These are phyloP conservation scores for Phaeophleospora eucalypticola DNA, from an alignment of 2,329 filamentous ascomycete species.

Conservation along the genomic window DNA sequence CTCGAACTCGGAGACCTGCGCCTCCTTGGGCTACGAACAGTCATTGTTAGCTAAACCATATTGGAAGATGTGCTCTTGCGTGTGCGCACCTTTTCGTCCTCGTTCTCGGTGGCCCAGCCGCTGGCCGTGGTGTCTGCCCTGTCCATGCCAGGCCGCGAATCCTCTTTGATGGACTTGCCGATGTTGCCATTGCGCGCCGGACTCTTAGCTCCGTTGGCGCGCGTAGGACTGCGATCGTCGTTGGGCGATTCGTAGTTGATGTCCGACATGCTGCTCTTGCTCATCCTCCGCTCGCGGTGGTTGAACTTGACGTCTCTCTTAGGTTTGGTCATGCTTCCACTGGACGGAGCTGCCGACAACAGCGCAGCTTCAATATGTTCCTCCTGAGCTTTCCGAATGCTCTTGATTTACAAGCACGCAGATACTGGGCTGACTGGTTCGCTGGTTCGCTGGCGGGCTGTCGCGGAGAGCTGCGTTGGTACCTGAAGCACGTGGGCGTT, in stretches of 20 bases:
- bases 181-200: slow-evolving; percentile 44
- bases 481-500: slow-evolving; percentile 1
- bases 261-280: slow-evolving; percentile 59
- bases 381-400: no score
- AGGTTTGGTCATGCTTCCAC: slow-evolving; percentile 46
- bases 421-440: no score
- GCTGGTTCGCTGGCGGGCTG: slow-evolving; percentile 2
- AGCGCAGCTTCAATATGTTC: neutral
- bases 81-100: slow-evolving; percentile 27
- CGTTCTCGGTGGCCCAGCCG: slow-evolving; percentile 35
- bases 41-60: neutral
- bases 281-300: slow-evolving; percentile 53
- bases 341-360: neutral
- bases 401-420: no score
- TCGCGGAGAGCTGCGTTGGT: slow-evolving; percentile 4
- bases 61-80: neutral
- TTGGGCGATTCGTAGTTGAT: slow-evolving; percentile 28
- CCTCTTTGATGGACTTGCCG: slow-evolving; percentile 20
- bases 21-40: slow-evolving; percentile 14
- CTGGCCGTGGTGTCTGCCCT: slow-evolving; percentile 28
- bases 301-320: slow-evolving; percentile 60
- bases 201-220: slow-evolving; percentile 48
- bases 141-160: slow-evolving; percentile 19
- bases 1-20: slow-evolving; percentile 66
- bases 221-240: slow-evolving; percentile 23